Evolutionary conservation across 805 yeast genomes (phyloP).

Genomic region (Zygotorulaspora florentina): DNA sequence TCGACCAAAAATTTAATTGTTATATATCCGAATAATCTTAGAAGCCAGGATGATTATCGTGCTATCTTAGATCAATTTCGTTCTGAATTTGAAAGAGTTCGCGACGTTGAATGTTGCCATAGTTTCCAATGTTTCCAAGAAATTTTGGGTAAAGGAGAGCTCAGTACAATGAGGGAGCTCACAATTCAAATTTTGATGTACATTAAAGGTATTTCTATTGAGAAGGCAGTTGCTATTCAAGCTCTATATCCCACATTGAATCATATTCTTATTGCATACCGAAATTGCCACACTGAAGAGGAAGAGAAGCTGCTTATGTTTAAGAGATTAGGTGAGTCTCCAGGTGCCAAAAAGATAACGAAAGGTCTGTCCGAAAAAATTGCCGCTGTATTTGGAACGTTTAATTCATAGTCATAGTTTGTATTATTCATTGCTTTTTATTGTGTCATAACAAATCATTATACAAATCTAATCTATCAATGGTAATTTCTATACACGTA

Average conservation of each 20-base stretch:
- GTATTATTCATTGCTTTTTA: neutral
- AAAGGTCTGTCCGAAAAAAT: conserved; percentile 33
- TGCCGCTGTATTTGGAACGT: conserved; percentile 23
- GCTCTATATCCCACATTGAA: conserved; percentile 65
- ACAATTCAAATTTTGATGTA: conserved; percentile 75
- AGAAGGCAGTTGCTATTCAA: conserved; percentile 80
- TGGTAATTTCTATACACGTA: conserved; percentile 34
- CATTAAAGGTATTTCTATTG: conserved; percentile 74
- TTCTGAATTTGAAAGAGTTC: conserved; percentile 38
- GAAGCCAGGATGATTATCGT: conserved; percentile 49
- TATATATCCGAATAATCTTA: conserved; percentile 47
- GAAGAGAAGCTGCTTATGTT: conserved; percentile 30
- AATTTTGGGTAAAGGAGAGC: conserved; percentile 62
- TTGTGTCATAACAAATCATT: neutral
- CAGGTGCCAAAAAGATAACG: conserved; percentile 34
- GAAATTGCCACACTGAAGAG: conserved; percentile 22
- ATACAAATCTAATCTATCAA: conserved; percentile 6
- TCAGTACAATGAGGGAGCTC: conserved; percentile 70
- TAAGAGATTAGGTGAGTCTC: conserved; percentile 27
- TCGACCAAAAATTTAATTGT: conserved; percentile 41
- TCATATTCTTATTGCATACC: conserved; percentile 38
- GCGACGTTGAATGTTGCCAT: conserved; percentile 41
- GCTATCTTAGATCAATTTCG: conserved; percentile 42
- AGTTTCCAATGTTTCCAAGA: conserved; percentile 55
- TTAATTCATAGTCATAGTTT: neutral